A percentile compares a stretch with the other conserved stretches of the same genome.
These are phyloP conservation scores for Holtermannia corniformis DNA, from an alignment of 768 basidiomycete genomes.

Conservation along the genomic window DNA sequence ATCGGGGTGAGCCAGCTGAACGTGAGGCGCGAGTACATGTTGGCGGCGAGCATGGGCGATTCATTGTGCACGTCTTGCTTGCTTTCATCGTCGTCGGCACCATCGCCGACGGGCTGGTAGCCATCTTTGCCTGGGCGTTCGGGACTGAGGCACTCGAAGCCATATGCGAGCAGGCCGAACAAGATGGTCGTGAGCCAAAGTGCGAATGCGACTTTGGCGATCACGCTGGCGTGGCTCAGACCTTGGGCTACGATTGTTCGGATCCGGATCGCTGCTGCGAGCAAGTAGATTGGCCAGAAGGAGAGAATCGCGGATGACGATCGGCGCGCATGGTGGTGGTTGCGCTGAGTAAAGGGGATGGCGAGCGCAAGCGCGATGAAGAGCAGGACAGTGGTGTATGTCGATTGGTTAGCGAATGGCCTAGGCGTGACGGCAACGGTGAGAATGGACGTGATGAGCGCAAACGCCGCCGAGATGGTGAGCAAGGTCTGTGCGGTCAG, in stretches of 20 bases:
- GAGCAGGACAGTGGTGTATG: slow-evolving; percentile 51
- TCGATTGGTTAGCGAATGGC: slow-evolving; percentile 46
- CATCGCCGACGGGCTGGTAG: slow-evolving; percentile 17
- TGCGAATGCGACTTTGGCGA: slow-evolving; percentile 15
- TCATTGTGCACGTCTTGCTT: slow-evolving; percentile 45
- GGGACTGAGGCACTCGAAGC: slow-evolving; percentile 23
- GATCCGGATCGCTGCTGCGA: slow-evolving; percentile 50
- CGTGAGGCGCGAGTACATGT: slow-evolving; percentile 54
- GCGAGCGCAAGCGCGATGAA: slow-evolving; percentile 49
- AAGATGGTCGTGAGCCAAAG: slow-evolving; percentile 30
- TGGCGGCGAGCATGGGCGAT: slow-evolving; percentile 64
- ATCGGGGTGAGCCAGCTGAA: slow-evolving; percentile 74
- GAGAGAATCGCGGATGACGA: slow-evolving; percentile 66
- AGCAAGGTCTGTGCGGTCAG: slow-evolving; percentile 14
- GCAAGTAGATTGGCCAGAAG: slow-evolving; percentile 67
- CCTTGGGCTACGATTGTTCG: slow-evolving; percentile 47
- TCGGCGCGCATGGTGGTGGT: slow-evolving; percentile 60
- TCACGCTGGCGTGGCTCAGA: slow-evolving; percentile 30
- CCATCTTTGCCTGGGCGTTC: slow-evolving; percentile 29
- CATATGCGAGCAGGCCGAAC: slow-evolving; percentile 38
- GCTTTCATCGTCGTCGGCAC: slow-evolving; percentile 15
- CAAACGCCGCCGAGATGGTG: slow-evolving; percentile 34
- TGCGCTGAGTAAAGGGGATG: slow-evolving; percentile 52
- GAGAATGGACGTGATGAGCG: slow-evolving; percentile 45
- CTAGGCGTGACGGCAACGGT: slow-evolving; percentile 42